phyloP scores from a whole-genome alignment of 108 stramenopile species.

The Skeletonema grethae region DNA sequence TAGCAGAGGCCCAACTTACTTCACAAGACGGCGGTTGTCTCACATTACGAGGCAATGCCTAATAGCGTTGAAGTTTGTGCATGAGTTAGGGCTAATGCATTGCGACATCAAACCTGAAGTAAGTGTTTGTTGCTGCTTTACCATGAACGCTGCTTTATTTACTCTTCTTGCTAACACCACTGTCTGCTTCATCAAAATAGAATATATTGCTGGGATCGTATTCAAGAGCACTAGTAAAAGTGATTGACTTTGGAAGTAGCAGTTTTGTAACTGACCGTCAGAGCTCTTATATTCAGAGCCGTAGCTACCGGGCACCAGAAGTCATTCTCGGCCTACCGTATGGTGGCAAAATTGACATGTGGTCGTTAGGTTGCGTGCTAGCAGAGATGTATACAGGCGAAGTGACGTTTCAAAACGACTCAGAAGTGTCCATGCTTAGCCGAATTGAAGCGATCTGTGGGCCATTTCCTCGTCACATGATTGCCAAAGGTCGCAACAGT shows the following conservation, averaged over 20 bases:
- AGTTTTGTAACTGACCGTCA: slow-evolving; percentile 96
- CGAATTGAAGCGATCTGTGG: slow-evolving; percentile 94
- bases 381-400: slow-evolving; percentile 95
- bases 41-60: slow-evolving; percentile 87
- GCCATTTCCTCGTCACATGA: slow-evolving; percentile 90
- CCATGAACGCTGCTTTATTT: not conserved
- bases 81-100: slow-evolving; percentile 91
- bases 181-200: slow-evolving; percentile 1
- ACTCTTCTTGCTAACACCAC: not conserved
- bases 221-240: slow-evolving; percentile 85
- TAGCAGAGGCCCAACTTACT: slow-evolving; percentile 86
- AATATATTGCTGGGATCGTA: slow-evolving; percentile 93
- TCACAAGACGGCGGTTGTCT: slow-evolving; percentile 88
- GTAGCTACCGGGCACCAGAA: slow-evolving; percentile 97
- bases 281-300: slow-evolving; percentile 95
- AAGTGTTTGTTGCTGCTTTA: not conserved
- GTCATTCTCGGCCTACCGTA: slow-evolving; percentile 95
- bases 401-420: slow-evolving; percentile 94
- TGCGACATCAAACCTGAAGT: slow-evolving; percentile 98
- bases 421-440: slow-evolving; percentile 91
- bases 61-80: slow-evolving; percentile 91
- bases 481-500: slow-evolving; percentile 84
- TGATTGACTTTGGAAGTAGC: slow-evolving; percentile 98
- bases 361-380: slow-evolving; percentile 95
- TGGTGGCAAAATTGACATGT: slow-evolving; percentile 92